phyloP scores from a whole-genome alignment of 2,329 filamentous ascomycete species.

The Diaporthe amygdali region DNA sequence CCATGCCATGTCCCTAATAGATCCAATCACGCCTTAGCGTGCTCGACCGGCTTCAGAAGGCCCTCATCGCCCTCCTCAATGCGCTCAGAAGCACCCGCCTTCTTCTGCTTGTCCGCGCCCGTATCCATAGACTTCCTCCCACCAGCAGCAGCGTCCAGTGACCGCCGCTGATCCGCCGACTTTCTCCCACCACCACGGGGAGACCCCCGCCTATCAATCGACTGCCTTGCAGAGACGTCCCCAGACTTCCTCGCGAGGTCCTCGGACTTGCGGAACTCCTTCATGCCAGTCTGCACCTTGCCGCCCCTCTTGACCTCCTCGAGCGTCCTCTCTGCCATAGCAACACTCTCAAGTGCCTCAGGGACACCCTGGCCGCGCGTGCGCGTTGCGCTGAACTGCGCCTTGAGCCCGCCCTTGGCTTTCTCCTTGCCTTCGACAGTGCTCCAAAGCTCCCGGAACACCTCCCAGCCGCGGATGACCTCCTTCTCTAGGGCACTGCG shows the following conservation, averaged over 20 bases:
- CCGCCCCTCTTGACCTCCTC: conserved; percentile 52
- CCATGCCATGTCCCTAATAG: background rate
- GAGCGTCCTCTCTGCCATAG: conserved; percentile 50
- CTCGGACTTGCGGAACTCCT: conserved; percentile 30
- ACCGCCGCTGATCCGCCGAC: background rate
- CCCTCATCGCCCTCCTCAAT: background rate
- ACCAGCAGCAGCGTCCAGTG: background rate
- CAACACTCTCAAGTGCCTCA: conserved; percentile 55
- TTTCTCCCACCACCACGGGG: background rate
- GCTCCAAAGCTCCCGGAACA: conserved; percentile 46
- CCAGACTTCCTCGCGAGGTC: conserved; percentile 25
- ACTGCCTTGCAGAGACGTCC: background rate
- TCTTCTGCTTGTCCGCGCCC: background rate
- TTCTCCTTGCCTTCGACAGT: conserved; percentile 43
- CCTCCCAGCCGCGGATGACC: conserved; percentile 46
- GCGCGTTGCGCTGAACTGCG: conserved; percentile 38
- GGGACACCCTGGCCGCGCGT: conserved; percentile 47
- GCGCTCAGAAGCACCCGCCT: background rate
- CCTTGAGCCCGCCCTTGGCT: conserved; percentile 39
- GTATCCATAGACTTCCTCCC: background rate
- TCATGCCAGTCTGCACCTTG: conserved; percentile 40
- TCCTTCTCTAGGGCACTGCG: conserved; percentile 35
- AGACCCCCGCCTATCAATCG: background rate
- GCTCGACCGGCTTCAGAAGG: background rate
- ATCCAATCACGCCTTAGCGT: background rate